phyloP scores from a whole-genome alignment of 1,284 basidiomycete genomes.

The Tilletiaria anomala region DNA sequence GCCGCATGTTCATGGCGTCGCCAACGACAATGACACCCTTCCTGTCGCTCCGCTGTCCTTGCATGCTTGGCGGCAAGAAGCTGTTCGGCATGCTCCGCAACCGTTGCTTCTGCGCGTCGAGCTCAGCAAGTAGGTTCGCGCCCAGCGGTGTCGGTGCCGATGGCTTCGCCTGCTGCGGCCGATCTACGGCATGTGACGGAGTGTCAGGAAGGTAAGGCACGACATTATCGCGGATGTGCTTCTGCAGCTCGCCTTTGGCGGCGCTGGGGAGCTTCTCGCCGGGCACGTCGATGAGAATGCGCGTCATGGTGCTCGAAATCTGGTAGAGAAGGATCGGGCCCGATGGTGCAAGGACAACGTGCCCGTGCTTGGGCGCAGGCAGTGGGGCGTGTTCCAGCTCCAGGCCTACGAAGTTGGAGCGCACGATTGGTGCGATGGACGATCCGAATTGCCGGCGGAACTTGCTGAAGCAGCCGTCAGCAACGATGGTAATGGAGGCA shows the following conservation, averaged over 20 bases:
- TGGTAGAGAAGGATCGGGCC: slow-evolving; percentile 82
- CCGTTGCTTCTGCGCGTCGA: slow-evolving; percentile 19
- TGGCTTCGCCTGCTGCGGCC: slow-evolving; percentile 29
- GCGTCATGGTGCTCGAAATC: slow-evolving; percentile 54
- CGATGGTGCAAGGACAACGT: slow-evolving; percentile 55
- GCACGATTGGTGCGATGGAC: slow-evolving; percentile 45
- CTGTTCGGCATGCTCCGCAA: slow-evolving; percentile 83
- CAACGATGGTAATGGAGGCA: slow-evolving; percentile 70
- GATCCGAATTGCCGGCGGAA: slow-evolving; percentile 49
- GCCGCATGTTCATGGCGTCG: slow-evolving; percentile 98
- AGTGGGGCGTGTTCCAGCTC: slow-evolving; percentile 60
- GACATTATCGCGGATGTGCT: slow-evolving; percentile 21
- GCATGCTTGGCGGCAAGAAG: slow-evolving; percentile 71
- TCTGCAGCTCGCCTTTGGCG: slow-evolving; percentile 49
- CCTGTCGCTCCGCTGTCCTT: slow-evolving; percentile 48
- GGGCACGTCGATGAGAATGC: slow-evolving; percentile 85
- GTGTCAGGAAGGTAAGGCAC: slow-evolving; percentile 20
- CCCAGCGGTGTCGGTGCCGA: too few species aligned
- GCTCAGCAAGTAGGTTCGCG: slow-evolving; percentile 15
- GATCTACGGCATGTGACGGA: too few species aligned
- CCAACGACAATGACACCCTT: slow-evolving; percentile 75
- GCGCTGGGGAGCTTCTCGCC: slow-evolving; percentile 56
- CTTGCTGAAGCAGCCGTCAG: slow-evolving; percentile 88
- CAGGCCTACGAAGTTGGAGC: slow-evolving; percentile 68
- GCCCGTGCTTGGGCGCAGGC: slow-evolving; percentile 72